These are phyloP conservation scores for Cyberlindnera euphorbiae DNA, from an alignment of 805 yeast genomes.

Conservation along the genomic window DNA sequence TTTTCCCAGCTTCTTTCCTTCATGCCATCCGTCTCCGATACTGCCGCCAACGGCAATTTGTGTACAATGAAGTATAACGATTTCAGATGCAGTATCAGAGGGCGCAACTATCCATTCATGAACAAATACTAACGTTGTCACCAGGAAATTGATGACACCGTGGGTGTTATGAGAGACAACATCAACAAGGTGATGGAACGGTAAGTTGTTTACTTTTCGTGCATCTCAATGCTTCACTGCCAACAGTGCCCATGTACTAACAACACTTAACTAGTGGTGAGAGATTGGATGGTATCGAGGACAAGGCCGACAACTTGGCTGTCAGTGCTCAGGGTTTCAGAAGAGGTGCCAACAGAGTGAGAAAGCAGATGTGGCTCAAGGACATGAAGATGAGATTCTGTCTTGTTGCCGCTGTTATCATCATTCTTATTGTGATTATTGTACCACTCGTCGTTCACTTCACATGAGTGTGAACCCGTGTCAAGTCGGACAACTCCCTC, in stretches of 20 bases:
- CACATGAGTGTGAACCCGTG: conserved; percentile 24
- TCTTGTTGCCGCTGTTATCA: conserved; percentile 72
- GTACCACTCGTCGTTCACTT: conserved; percentile 94
- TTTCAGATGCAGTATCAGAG: no score
- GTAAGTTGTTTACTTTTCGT: conserved; percentile 3
- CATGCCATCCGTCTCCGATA: no score
- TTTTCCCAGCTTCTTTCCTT: conserved; percentile 14
- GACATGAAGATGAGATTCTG: conserved; percentile 96
- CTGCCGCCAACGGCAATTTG: no score
- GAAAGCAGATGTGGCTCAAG: conserved; percentile 99
- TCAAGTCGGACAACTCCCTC: no score
- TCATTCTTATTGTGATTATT: conserved; percentile 77
- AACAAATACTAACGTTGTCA: conserved; percentile 26
- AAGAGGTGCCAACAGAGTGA: conserved; percentile 93
- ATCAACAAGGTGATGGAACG: conserved; percentile 90
- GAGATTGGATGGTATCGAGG: conserved; percentile 85
- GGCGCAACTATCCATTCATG: no score
- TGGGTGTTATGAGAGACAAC: conserved; percentile 96
- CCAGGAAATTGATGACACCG: conserved; percentile 88
- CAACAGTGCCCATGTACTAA: conserved; percentile 53
- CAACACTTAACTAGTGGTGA: conserved; percentile 89
- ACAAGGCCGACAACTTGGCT: conserved; percentile 88
- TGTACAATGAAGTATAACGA: no score
- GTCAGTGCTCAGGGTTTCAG: conserved; percentile 92
- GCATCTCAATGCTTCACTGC: conserved; percentile 2